These are phyloP conservation scores for Rossbeevera mucosa DNA, from an alignment of 768 basidiomycete genomes.

Conservation along the genomic window DNA sequence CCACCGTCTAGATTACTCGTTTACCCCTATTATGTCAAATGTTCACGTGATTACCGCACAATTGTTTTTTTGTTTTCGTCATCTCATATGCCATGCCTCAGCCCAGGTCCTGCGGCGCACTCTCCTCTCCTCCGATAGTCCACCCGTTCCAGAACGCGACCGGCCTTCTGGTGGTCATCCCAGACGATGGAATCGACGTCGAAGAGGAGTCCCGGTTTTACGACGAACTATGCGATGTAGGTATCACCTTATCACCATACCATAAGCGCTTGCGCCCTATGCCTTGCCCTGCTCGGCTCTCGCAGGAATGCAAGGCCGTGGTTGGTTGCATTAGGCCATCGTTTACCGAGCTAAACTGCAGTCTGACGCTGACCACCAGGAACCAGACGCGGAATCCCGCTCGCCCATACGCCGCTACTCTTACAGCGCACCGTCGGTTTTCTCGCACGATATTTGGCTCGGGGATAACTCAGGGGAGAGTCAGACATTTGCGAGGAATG, in stretches of 20 bases:
- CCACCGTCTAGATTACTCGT: neutral
- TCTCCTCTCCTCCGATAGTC: slow-evolving; percentile 5
- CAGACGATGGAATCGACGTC: slow-evolving; percentile 53
- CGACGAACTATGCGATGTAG: slow-evolving; percentile 55
- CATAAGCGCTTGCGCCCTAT: neutral
- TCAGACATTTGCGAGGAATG: slow-evolving; percentile 57
- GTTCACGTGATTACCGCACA: neutral
- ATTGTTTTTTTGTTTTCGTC: neutral
- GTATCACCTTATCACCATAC: neutral
- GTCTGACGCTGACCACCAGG: slow-evolving; percentile 3
- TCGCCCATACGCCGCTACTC: slow-evolving; percentile 25
- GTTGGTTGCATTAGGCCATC: neutral
- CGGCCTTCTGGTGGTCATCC: slow-evolving; percentile 50
- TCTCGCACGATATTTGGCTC: slow-evolving; percentile 68
- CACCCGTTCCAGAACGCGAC: slow-evolving; percentile 48
- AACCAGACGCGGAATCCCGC: slow-evolving; percentile 20
- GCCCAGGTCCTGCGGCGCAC: slow-evolving; percentile 3
- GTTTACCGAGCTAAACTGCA: neutral
- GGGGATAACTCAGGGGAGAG: slow-evolving; percentile 55
- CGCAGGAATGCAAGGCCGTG: neutral
- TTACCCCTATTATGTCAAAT: neutral
- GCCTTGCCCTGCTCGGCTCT: neutral
- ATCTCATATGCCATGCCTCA: slow-evolving; percentile 4
- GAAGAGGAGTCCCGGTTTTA: slow-evolving; percentile 66
- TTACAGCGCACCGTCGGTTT: slow-evolving; percentile 46